Base-by-base conservation (phyloP, 2,329 filamentous ascomycete species). In the Ceratocystis cubensis region DNA sequence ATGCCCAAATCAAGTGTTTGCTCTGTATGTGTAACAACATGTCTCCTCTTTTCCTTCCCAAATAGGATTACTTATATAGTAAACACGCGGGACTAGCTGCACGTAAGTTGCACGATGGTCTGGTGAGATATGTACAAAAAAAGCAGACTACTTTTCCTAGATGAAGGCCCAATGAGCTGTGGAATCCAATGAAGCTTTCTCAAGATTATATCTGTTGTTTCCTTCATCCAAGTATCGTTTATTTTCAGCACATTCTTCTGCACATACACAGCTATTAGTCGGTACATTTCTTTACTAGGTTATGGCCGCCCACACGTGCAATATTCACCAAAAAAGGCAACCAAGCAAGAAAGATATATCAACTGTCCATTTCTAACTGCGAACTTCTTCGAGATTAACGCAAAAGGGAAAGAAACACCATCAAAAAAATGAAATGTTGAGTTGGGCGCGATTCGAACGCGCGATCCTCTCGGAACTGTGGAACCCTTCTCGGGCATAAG, bases 361-460 rank as follows among this genome's bases (percentile, higher is more conserved):
- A 22, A 48, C 17, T 20, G 48, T 22, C 8, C 8, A 28, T 25
- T 28, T 28, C 2, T 17, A 25, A 20, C n/a, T 15, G 17, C 17
- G 25, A 57, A 28, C 25, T 30, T 25, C 10, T 20, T 17, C 3
- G 17, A 37, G 17, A 8, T 17, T 2, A 20, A n/a, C 33, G 28
- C 15, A 37, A 37, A 65, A 57, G 41, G 44, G 56, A 57, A 56
- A 3, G 1, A 15, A 25, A 37, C 15, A 64, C 1, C 4, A n/a
- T n/a, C 1, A n/a, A 50, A 48, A 53, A 67, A 53, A 67, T 64
- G 59, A 62, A 25, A 63, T 65, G 17, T 30, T 67, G 66, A 65
- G 66, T 68, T 65, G 63, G 66, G 63, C 66, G 66, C 66, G 66
- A 68, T 68, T 68, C 66, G 66, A 68, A 68, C 66, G 66, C 66